Percentiles rank a stretch among this genome's conserved stretches.
These are phyloP conservation scores for Garcia nutans DNA, from an alignment of 345 rosid genomes.

Conservation along the genomic window DNA sequence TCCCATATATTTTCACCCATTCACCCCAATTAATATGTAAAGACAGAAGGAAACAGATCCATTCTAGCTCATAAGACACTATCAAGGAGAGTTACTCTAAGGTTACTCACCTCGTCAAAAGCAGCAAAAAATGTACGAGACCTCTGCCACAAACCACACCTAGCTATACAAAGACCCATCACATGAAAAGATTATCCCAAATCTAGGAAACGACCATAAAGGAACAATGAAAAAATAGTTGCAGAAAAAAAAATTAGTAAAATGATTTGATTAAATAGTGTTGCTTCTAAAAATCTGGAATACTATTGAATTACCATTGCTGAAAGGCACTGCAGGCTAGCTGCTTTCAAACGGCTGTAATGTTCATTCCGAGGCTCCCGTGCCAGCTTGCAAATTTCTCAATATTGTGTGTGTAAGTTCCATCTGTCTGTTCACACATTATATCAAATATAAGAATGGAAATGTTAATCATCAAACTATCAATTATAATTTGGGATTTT, in stretches of 20 bases:
- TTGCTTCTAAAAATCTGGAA: not conserved
- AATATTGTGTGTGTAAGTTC: conserved; percentile 70
- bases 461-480: not conserved
- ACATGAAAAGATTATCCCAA: conserved; percentile 7
- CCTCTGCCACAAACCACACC: conserved; percentile 94
- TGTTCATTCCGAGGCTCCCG: conserved; percentile 51
- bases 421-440: conserved; percentile 59
- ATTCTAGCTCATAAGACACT: not conserved
- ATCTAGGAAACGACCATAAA: not conserved
- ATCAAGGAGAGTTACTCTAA: not conserved
- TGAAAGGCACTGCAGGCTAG: conserved; percentile 88
- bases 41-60: not conserved
- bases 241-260: no score
- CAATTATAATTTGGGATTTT: not conserved
- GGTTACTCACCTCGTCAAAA: conserved; percentile 68
- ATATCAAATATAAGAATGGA: conserved; percentile 11
- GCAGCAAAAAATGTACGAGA: conserved; percentile 69
- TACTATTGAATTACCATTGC: conserved; percentile 61
- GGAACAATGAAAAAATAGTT: not conserved
- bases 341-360: conserved; percentile 53
- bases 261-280: not conserved
- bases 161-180: conserved; percentile 31
- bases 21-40: not conserved
- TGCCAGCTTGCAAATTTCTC: conserved; percentile 72
- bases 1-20: not conserved